Percentiles rank a stretch among this genome's conserved stretches.
Conservation (phyloP, 805 yeast genomes). For the Suhomyces prunicola region DNA sequence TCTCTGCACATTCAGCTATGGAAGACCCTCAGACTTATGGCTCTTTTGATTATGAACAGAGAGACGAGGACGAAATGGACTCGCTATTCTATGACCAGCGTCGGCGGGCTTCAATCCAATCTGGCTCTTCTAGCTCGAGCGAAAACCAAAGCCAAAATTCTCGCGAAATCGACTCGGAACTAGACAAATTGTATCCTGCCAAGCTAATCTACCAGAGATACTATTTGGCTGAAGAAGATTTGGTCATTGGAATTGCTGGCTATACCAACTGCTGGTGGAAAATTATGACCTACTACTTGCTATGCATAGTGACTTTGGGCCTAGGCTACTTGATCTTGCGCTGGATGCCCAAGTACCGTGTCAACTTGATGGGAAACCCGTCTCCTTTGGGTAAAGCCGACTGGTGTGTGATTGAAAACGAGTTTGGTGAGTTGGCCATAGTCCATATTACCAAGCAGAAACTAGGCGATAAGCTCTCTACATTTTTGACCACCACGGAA, state of each 20-base stretch:
- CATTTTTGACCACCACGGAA: slow-evolving; percentile 45
- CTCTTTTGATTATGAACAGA: slow-evolving; percentile 13
- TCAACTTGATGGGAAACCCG: slow-evolving; percentile 61
- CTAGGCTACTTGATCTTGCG: slow-evolving; percentile 67
- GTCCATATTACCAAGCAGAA: slow-evolving; percentile 54
- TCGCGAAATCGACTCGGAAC: slow-evolving; percentile 3
- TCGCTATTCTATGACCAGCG: slow-evolving; percentile 22
- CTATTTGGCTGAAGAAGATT: slow-evolving; percentile 92
- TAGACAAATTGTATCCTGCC: slow-evolving; percentile 28
- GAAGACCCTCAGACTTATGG: slow-evolving; percentile 17
- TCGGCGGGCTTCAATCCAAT: slow-evolving; percentile 6
- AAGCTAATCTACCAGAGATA: slow-evolving; percentile 65
- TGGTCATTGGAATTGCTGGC: slow-evolving; percentile 93
- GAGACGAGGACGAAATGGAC: background rate
- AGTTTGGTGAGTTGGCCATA: slow-evolving; percentile 78
- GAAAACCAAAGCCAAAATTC: background rate
- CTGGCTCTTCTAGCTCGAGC: slow-evolving; percentile 2
- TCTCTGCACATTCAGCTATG: background rate
- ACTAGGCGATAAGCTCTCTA: slow-evolving; percentile 70
- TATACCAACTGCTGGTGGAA: slow-evolving; percentile 55
- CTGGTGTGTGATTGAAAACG: slow-evolving; percentile 93
- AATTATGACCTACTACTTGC: slow-evolving; percentile 44
- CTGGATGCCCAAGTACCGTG: slow-evolving; percentile 81
- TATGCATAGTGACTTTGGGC: slow-evolving; percentile 66
- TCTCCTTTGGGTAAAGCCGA: slow-evolving; percentile 78